A percentile compares a stretch with the other conserved stretches of the same genome.
These are phyloP conservation scores for Claviceps cyperi DNA, from an alignment of 2,329 filamentous ascomycete genomes.

Conservation along the genomic window DNA sequence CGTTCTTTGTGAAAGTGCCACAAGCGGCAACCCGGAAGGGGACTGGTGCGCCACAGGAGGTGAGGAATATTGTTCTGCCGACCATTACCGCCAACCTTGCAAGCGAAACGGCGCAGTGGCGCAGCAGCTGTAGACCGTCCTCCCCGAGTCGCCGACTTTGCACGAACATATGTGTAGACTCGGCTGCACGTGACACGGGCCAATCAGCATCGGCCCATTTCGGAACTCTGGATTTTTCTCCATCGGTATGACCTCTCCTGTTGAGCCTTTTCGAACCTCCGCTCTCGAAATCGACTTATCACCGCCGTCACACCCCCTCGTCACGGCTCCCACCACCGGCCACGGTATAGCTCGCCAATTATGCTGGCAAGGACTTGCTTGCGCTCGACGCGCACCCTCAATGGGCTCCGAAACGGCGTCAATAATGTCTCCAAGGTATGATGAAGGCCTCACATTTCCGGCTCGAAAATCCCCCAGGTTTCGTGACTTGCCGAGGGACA, in stretches of 20 bases:
- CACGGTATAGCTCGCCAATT: slow-evolving; percentile 34
- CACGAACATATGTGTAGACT: slow-evolving; percentile 6
- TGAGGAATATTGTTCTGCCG: background rate
- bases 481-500: slow-evolving; percentile 14
- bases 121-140: background rate
- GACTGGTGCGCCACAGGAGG: background rate
- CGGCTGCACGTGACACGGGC: slow-evolving; percentile 20
- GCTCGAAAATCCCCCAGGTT: background rate
- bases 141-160: too few relatives aligned
- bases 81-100: background rate
- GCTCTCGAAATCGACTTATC: slow-evolving; percentile 22
- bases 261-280: slow-evolving; percentile 24
- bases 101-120: background rate
- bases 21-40: background rate
- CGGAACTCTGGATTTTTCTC: slow-evolving; percentile 29
- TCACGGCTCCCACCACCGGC: slow-evolving; percentile 22
- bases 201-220: slow-evolving; percentile 30
- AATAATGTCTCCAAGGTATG: slow-evolving; percentile 61
- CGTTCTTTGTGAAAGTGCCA: background rate
- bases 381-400: slow-evolving; percentile 77
- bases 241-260: slow-evolving; percentile 19
- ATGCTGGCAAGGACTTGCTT: slow-evolving; percentile 92
- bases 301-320: slow-evolving; percentile 21
- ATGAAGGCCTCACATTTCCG: slow-evolving; percentile 25
- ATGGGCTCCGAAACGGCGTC: slow-evolving; percentile 60